Conservation (phyloP, 2,329 filamentous ascomycete species). For the Ceratocystiopsis brevicomis region DNA sequence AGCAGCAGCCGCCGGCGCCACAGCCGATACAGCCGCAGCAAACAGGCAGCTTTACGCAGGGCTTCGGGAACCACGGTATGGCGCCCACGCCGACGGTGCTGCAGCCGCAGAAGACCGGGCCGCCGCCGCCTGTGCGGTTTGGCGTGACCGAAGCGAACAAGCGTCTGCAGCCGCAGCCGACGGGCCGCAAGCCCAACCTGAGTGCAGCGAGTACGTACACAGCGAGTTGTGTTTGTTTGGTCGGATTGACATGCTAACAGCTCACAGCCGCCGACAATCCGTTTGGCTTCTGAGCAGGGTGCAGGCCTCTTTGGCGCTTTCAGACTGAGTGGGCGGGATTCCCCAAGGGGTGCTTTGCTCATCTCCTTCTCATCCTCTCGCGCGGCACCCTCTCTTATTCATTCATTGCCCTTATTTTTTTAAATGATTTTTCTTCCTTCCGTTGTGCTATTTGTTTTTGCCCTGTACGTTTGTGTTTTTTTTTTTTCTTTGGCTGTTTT, state of each 20-base stretch:
- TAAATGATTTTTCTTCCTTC: neutral
- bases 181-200: slow-evolving; percentile 76
- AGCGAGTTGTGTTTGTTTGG: no score
- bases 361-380: neutral
- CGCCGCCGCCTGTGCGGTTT: slow-evolving; percentile 74
- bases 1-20: slow-evolving; percentile 33
- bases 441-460: neutral
- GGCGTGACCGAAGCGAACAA: slow-evolving; percentile 55
- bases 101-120: slow-evolving; percentile 63
- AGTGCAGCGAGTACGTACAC: slow-evolving; percentile 78
- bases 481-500: neutral
- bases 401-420: neutral
- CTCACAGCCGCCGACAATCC: slow-evolving; percentile 15
- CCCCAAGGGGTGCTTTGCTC: neutral
- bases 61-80: slow-evolving; percentile 23
- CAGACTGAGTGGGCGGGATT: no score
- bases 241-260: slow-evolving; percentile 5
- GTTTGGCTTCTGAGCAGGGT: slow-evolving; percentile 13
- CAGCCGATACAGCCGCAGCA: slow-evolving; percentile 57
- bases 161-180: slow-evolving; percentile 69
- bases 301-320: no score
- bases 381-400: neutral
- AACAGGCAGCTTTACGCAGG: slow-evolving; percentile 40
- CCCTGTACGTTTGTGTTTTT: neutral
- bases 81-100: slow-evolving; percentile 35